Percentiles rank a stretch among this genome's conserved stretches.
These are phyloP conservation scores for Amyloporia xantha DNA, from an alignment of 768 basidiomycete genomes.

Conservation along the genomic window DNA sequence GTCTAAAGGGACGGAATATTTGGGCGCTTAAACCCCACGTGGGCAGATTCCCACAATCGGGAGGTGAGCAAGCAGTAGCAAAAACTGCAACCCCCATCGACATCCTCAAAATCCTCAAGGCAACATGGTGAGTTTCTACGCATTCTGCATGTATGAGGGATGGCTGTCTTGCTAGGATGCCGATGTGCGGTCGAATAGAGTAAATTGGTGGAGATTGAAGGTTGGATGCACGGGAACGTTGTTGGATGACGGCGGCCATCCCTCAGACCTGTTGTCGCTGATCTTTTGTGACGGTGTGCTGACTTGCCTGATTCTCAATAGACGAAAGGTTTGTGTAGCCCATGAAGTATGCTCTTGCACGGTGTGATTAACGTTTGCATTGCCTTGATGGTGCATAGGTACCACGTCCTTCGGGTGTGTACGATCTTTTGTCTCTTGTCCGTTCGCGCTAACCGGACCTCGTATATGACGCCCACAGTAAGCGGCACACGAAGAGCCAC, in stretches of 20 bases:
- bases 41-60: constrained; percentile 9
- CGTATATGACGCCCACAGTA: constrained; percentile 43
- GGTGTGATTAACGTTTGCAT: constrained; percentile 13
- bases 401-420: constrained; percentile 94
- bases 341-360: constrained; percentile 5
- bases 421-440: background rate
- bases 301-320: constrained; percentile 26
- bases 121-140: constrained; percentile 40
- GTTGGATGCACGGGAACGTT: constrained; percentile 27
- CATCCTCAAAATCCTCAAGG: constrained; percentile 26
- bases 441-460: background rate
- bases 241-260: constrained; percentile 29
- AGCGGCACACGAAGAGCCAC: constrained; percentile 95
- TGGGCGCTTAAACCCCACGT: too few relatives aligned
- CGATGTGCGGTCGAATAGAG: constrained; percentile 13
- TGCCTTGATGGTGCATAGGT: constrained; percentile 42
- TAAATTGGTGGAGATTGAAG: constrained; percentile 16
- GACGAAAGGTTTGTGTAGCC: constrained; percentile 74
- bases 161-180: constrained; percentile 2
- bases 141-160: constrained; percentile 11
- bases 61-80: constrained; percentile 9
- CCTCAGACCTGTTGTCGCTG: constrained; percentile 7
- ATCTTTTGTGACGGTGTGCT: constrained; percentile 14
- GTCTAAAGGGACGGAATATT: too few relatives aligned
- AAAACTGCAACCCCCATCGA: constrained; percentile 18